Base-by-base conservation (phyloP, 1,284 basidiomycete genomes). In the Golubevia sp. region DNA sequence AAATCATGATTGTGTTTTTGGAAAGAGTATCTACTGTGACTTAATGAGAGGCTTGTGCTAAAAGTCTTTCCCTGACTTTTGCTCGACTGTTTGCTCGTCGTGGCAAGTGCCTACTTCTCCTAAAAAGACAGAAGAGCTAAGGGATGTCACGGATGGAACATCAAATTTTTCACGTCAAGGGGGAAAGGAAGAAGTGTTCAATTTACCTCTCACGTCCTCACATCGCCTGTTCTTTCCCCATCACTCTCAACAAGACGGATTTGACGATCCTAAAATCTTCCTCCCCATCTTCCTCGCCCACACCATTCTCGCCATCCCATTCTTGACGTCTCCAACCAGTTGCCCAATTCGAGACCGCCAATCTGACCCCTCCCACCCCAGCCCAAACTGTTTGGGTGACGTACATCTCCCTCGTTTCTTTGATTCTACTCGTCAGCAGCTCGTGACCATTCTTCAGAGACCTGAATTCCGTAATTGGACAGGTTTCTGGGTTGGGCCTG, bases 331-430 rank as follows among this genome's bases (percentile, higher is more conserved):
- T 52, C 30, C 56, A 18, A 34, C 82, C 84, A 4, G 87, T 87
- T 61, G 77, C 67, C 86, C 86, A 87, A 71, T 87, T 87, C 21
- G 83, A 84, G 6, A 87, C 86, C 0, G 86, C 87, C 20, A 87
- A 62, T 61, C 87, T 70, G 1, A 86, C 82, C 2, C 85, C 86
- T 1, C 83, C 82, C 15, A 71, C 30, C 0, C 86, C 85, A 18
- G 74, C 73, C 85, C 86, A 86, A 3, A 59, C 71, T 20, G 86
- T 86, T 0, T 77, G 80, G 7, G 84, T 85, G 2, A 86, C 84
- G 61, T 86, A 87, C 51, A 86, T 79, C 61, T 71, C 73, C 23
- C 85, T 68, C 4, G 79, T 79, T 2, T 60, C 73, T 59, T 87
- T 87, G 69, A 87, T 83, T 1, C 73, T 82, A 13, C 70, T 61